Percentiles rank a stretch among this genome's conserved stretches.
phyloP scores from a whole-genome alignment of 176 grass and related monocot species.

The Aechmea fasciata region DNA sequence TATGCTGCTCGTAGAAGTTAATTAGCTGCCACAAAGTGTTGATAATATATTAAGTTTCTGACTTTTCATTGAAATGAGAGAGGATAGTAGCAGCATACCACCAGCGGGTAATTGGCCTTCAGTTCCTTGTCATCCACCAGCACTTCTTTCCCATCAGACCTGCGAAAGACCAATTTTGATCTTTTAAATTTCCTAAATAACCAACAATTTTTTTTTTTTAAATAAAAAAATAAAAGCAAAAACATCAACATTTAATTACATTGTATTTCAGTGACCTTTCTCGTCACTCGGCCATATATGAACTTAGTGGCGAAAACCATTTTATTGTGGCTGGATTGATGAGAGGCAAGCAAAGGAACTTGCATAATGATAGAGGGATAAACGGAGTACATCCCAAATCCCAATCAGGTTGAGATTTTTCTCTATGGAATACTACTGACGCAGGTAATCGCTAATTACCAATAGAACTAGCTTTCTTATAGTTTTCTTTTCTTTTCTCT shows the following conservation, averaged over 20 bases:
- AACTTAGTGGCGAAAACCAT: no score
- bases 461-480: no score
- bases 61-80: slow-evolving; percentile 15
- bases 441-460: no score
- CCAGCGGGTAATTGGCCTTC: slow-evolving; percentile 66
- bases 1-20: slow-evolving; percentile 76
- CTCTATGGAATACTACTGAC: no score
- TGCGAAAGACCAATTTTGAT: slow-evolving; percentile 12
- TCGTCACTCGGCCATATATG: background rate
- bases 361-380: no score
- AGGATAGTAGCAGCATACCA: slow-evolving; percentile 36
- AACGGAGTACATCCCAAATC: no score
- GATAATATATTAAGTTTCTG: slow-evolving; percentile 7
- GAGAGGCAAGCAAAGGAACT: no score
- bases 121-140: slow-evolving; percentile 69
- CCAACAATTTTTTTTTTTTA: background rate
- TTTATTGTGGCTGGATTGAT: no score
- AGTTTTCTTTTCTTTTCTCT: no score
- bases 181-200: background rate
- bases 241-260: background rate
- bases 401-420: no score
- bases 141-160: slow-evolving; percentile 69
- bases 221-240: background rate
- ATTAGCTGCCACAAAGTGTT: slow-evolving; percentile 61
- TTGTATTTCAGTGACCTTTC: background rate